Base-by-base conservation (phyloP, 2,329 filamentous ascomycete species). In the Fusarium cyanostomum region DNA sequence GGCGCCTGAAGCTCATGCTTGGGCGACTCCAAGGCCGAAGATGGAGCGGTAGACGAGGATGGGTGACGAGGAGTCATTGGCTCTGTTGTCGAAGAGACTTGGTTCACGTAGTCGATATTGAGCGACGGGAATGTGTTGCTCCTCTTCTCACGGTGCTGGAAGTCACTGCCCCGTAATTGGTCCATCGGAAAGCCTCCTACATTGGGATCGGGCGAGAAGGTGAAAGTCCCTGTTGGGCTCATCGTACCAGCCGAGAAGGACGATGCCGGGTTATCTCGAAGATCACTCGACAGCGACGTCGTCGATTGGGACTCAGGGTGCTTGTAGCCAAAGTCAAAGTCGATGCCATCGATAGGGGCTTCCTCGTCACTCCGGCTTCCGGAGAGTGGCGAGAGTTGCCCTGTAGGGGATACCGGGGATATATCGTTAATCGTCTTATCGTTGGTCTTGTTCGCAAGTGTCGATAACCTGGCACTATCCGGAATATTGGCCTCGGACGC, bases 121-220 rank as follows among this genome's bases (percentile, higher is more conserved):
- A 92, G 79, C 39, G 89, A 87, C 1, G 93, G 92, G 63, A 96
- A 93, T 0, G 92, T 96, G 75, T 96, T 92, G 74, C 92, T 95
- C 71, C 92, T 85, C 56, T 77, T 77, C 52, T 74, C 74, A n/a
- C 91, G 92, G 53, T 92, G 85, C 69, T 90, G 89, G 65, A 89
- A 87, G 69, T 86, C 86, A 50, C 81, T 18, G 55, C 68, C 28
- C 73, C 78, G 74, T 8, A 79, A 68, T 31, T 76, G 73, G 35
- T 83, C 81, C 37, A 77, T 64, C 0, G 74, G 56, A 72, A 94
- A 95, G 1, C 87, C 85, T 50, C 88, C 89, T 4, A 84, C 82
- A 56, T 87, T 88, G 11, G 88, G 84, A 64, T 95, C 89, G 1
- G 92, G 90, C 1, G 90, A 91, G 73, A 95, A 92, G 52, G 80